Base-by-base conservation (phyloP, 805 yeast genomes). In the Kurtzmaniella cleridarum region DNA sequence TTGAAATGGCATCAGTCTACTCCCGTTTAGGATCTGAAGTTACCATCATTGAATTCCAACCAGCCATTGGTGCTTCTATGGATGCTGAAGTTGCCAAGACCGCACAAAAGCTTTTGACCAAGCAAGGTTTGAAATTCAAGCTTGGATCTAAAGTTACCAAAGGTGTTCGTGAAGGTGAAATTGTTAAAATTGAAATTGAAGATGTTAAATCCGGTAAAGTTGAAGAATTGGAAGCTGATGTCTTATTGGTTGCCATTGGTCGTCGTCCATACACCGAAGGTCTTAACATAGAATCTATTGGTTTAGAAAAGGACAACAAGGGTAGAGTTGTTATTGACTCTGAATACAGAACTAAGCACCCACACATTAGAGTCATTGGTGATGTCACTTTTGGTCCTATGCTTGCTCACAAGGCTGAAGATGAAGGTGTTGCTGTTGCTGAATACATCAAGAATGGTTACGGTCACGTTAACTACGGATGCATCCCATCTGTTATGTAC, bases 331-430 rank as follows among this genome's bases (percentile, higher is more conserved):
- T 93, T 41, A 91, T 95, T 57, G 97, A 93, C 66, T 81, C 84
- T 44, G 88, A 91, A 74, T 93, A 78, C 78, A 84, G 87, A 71
- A 84, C 98, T 50, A 90, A 87, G 68, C 78, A 75, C 68, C 84
- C 90, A 40, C 95, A 93, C 70, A 90, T 93, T 63, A 86, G 95
- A 69, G 95, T 89, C 57, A 87, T 93, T 66, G 99, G 99, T 66
- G 99, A 93, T 61, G 97, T 83, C 41, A 93, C 99, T 31, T 93
- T 87, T 56, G 99, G 99, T 54, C 91, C 95, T 55, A 93, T 93
- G 99, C 79, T 93, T 70, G 99, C 99, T 49, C 99, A 93, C 78
- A 93, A 93, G 77, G 99, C 99, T 47, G 99, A 93, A 76, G 99
- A 93, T 66, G 99, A 93, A 76, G 99, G 96, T 69, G 83, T 93